A percentile compares a stretch with the other conserved stretches of the same genome.
Evolutionary conservation across 1,284 basidiomycete genomes (phyloP).

Genomic region (Naganishia sp.): DNA sequence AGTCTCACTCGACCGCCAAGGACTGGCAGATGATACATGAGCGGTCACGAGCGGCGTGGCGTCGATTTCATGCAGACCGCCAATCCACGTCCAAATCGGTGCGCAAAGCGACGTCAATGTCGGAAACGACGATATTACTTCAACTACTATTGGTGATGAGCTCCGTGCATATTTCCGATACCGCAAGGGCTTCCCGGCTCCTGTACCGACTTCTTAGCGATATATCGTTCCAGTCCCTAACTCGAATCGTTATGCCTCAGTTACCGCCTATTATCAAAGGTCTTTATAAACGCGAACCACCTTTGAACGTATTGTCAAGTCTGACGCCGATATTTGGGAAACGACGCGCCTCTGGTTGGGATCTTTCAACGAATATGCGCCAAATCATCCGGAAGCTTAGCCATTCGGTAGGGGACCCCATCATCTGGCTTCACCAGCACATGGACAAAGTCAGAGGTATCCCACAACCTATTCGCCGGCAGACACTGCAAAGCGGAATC

Average conservation of each 20-base stretch:
- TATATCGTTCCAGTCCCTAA: background rate
- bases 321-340: conserved; percentile 3
- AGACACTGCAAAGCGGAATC: conserved; percentile 1
- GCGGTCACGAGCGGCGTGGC: background rate
- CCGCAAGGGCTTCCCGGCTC: conserved; percentile 7
- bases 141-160: background rate
- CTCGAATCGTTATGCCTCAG: background rate
- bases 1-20: background rate
- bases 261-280: background rate
- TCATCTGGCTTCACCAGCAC: conserved; percentile 10
- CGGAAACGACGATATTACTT: background rate
- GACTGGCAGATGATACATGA: conserved; percentile 11
- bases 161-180: background rate
- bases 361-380: background rate
- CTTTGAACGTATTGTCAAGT: background rate
- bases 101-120: background rate
- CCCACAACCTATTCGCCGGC: background rate
- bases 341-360: background rate
- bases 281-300: background rate
- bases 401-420: conserved; percentile 6
- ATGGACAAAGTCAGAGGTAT: background rate
- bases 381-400: background rate
- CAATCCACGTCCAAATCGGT: background rate
- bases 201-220: conserved; percentile 7
- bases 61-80: background rate